Conservation (phyloP, 352 stramenopile species). For the Globisporangium polare region DNA sequence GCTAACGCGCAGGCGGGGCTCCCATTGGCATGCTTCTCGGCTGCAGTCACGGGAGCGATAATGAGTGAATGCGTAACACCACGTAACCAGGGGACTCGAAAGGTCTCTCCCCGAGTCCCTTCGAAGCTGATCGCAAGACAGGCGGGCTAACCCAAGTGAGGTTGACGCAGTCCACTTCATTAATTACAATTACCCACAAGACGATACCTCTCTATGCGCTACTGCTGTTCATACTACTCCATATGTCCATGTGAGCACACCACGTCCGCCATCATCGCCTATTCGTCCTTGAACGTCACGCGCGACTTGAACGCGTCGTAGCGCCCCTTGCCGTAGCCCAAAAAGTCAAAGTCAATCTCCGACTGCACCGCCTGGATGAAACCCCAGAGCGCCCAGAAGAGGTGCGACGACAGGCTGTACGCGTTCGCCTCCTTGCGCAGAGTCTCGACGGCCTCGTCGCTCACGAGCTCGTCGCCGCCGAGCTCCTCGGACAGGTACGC, state of each 20-base stretch:
- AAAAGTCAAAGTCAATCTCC: constrained; percentile 91
- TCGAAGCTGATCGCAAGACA: not conserved
- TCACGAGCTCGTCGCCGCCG: constrained; percentile 36
- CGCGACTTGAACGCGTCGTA: constrained; percentile 68
- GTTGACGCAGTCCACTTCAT: constrained; percentile 7
- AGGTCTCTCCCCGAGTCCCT: no score
- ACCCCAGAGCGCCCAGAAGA: constrained; percentile 91
- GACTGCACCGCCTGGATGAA: constrained; percentile 89
- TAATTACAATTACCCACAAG: constrained; percentile 3
- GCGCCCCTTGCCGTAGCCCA: constrained; percentile 76
- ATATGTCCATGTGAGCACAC: not conserved
- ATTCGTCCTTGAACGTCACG: constrained; percentile 45
- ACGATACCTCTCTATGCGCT: constrained; percentile 6
- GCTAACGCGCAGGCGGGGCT: not conserved
- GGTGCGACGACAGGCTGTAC: constrained; percentile 83
- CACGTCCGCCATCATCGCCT: not conserved
- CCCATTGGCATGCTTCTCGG: not conserved
- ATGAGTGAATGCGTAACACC: not conserved
- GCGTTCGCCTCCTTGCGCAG: constrained; percentile 71
- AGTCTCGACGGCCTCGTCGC: constrained; percentile 51
- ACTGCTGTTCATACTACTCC: constrained; percentile 1
- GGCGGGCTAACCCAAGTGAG: not conserved
- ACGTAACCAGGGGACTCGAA: not conserved
- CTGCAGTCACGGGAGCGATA: not conserved
- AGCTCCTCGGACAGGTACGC: constrained; percentile 56